Evolutionary conservation across 371 early-diverging fungal genomes (phyloP), one percentile per base, ranked within the genome.

Genomic region (Rhizopus arrhizus): DNA sequence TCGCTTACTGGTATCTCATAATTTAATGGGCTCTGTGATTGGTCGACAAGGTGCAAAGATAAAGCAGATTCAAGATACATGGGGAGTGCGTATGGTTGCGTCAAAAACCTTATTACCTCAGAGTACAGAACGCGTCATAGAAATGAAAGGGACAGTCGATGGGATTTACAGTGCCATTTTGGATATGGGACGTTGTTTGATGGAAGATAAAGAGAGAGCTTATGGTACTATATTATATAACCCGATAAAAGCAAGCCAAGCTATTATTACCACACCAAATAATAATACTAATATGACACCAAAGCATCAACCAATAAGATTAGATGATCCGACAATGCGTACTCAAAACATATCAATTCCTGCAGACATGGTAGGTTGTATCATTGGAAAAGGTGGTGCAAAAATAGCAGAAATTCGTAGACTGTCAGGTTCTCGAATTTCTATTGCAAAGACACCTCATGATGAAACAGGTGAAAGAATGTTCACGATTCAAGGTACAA

Each of bases 321-420:
- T 48, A 10, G 62, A 70, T 55, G 59, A 75, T 58, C 67, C 69
- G n/a, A 72, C 75, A 53, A 64, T 85, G 52, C 80, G 82, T 61
- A 89, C 89, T 32, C 93, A 92, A 74, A 86, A 93, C 67, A 92
- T 96, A 59, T 88, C 85, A 49, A 92, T 95, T 59, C 94, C 97
- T 6, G 85, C 85, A 58, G 94, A 95, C 69, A 90, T 94, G 91
- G 95, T 95, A 46, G 96, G 97, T 31, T 91, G 93, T 65, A 90
- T 96, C 62, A 96, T 96, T 65, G 97, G 97, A 65, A 93, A 91
- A 74, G 88, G 84, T 22, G 97, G 97, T 13, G 72, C 85, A 35
- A 90, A 91, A 70, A 96, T 97, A 64, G 90, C 94, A 48, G 95
- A 95, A 73, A 92, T 96, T 59, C 89, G 96, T 56, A 83, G 87